A percentile compares a stretch with the other conserved stretches of the same genome.
Conservation (phyloP, 768 basidiomycete species). For the Pleurotus djamor region DNA sequence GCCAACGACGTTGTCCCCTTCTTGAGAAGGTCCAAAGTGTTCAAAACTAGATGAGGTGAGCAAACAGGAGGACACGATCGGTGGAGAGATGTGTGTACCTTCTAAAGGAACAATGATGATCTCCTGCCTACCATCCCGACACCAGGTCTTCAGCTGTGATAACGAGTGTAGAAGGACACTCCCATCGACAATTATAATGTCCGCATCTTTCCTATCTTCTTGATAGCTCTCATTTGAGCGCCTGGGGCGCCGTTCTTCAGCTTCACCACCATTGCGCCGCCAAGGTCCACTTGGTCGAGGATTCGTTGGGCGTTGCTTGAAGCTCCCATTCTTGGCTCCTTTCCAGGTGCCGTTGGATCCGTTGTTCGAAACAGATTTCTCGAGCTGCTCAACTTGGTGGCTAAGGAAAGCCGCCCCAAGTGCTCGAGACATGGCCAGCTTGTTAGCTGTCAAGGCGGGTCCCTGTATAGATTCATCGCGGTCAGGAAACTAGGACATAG, state of each 20-base stretch:
- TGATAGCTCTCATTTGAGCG: conserved; percentile 28
- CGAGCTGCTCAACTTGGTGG: conserved; percentile 87
- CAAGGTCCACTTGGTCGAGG: background rate
- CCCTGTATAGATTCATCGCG: conserved; percentile 10
- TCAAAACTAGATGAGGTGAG: conserved; percentile 56
- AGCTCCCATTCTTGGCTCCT: conserved; percentile 26
- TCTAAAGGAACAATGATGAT: conserved; percentile 84
- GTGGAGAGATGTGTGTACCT: conserved; percentile 46
- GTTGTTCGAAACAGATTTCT: conserved; percentile 64
- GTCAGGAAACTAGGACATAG: background rate
- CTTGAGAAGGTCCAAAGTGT: conserved; percentile 90
- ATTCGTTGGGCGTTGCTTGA: background rate
- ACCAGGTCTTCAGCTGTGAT: conserved; percentile 81
- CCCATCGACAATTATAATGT: conserved; percentile 76
- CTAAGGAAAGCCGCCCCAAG: conserved; percentile 85
- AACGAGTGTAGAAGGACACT: conserved; percentile 80
- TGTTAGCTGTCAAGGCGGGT: conserved; percentile 39
- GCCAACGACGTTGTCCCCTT: conserved; percentile 82
- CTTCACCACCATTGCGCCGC: conserved; percentile 1
- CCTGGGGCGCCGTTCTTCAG: conserved; percentile 16
- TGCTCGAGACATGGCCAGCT: conserved; percentile 82
- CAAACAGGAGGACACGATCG: background rate
- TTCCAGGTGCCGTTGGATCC: conserved; percentile 62
- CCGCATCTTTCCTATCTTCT: conserved; percentile 53
- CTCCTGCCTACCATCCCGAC: conserved; percentile 73